Percentiles rank a stretch among this genome's conserved stretches.
phyloP scores from a whole-genome alignment of 2,329 filamentous ascomycete genomes.

The Penicillium sp. region DNA sequence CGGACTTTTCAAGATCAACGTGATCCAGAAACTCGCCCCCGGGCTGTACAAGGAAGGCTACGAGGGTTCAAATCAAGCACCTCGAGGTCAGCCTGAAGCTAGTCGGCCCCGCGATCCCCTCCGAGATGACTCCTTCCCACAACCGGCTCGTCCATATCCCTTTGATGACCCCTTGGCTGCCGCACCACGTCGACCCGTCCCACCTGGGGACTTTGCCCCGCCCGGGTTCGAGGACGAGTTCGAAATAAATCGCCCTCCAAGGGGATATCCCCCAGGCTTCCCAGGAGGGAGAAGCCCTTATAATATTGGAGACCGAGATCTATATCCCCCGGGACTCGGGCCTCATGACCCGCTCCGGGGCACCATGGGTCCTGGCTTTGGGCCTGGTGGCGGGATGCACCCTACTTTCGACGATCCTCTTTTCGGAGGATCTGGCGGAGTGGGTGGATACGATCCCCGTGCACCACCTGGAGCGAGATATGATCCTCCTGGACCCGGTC shows the following conservation, averaged over 20 bases:
- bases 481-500: slow-evolving; percentile 78
- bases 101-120: slow-evolving; percentile 46
- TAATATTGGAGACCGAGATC: slow-evolving; percentile 78
- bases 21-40: slow-evolving; percentile 82
- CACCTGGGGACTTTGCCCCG: slow-evolving; percentile 73
- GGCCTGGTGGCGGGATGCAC: slow-evolving; percentile 82
- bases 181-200: slow-evolving; percentile 60
- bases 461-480: slow-evolving; percentile 87
- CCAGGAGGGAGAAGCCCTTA: slow-evolving; percentile 57
- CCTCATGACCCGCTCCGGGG: slow-evolving; percentile 77
- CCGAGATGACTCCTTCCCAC: slow-evolving; percentile 54
- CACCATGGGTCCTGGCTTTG: slow-evolving; percentile 60
- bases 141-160: slow-evolving; percentile 66
- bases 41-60: slow-evolving; percentile 76
- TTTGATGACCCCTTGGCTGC: slow-evolving; percentile 65
- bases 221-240: slow-evolving; percentile 93
- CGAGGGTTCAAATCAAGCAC: slow-evolving; percentile 52
- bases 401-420: slow-evolving; percentile 91
- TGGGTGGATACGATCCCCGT: slow-evolving; percentile 63
- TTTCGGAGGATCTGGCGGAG: slow-evolving; percentile 60
- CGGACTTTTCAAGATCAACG: slow-evolving; percentile 68
- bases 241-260: slow-evolving; percentile 69
- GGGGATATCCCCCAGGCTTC: slow-evolving; percentile 45
- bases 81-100: slow-evolving; percentile 43
- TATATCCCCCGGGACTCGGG: slow-evolving; percentile 82